Base-by-base conservation (phyloP, 73 alveolate species). In the Paramecium bursaria region DNA sequence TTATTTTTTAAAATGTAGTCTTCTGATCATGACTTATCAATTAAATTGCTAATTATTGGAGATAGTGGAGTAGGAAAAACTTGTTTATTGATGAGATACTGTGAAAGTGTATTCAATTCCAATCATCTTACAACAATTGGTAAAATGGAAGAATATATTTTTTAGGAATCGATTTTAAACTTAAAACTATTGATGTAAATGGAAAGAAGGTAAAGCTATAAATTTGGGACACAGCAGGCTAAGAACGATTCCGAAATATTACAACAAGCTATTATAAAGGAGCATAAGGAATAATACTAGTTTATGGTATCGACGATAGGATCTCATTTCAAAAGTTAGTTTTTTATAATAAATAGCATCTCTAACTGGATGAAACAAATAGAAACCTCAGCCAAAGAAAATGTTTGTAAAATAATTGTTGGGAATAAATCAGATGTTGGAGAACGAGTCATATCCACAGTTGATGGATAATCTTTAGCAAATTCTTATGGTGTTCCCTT, bases 171-270 rank as follows among this genome's bases (percentile, higher is more conserved):
- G 98, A 94, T 75, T 94, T 89, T 90, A 94, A 94, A 82, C 86
- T 93, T 29, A 94, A 94, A 87, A 86, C 91, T 13, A 88, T 90
- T 31, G 87, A 90, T 31, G 85, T 92, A 3, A 93, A 88, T 17
- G 95, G 92, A 3, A 92, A 92, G 86, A 74, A 74, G 17, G 93
- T 94, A 10, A 92, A 92, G 67, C 86, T 94, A 75, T 90, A 93
- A 88, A 79, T 95, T 13, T 95, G 99, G 98, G 98, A 93, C 89
- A 95, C 99, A 7, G 98, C 99, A 11, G 99, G 99, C 54, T 90
- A 95, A 80, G 99, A 95, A 39, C 48, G 99, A 35, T 95, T 90
- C 88, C 51, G 97, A 77, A 95, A 96, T 10, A 91, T 95, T 35
- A 92, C 98, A 25, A 75, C 88, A 80, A 93, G 97, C 29, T 95